Evolutionary conservation across 176 grass and related monocot species (phyloP), one percentile per base, ranked within the genome.

Genomic region (Thinopyrum elongatum): DNA sequence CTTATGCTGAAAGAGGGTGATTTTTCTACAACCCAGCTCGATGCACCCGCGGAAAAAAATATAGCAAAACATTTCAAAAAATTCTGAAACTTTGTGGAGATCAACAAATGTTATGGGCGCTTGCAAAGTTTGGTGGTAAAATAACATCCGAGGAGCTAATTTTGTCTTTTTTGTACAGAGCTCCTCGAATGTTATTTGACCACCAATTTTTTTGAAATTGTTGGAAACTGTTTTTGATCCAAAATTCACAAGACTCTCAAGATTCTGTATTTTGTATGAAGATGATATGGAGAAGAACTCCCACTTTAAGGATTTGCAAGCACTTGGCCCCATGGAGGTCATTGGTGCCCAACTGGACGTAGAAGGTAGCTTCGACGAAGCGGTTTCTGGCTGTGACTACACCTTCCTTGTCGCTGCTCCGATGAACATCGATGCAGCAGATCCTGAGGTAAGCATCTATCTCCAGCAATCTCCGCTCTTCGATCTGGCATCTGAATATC

Each of bases 331-430:
- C 65, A 17, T 86, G 28, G 51, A 65, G 75, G 25, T 86, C 62
- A n/a, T 39, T 33, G 15, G 66, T 1, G 76, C 76, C 21, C 16
- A 86, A 21, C 31, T 89, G 8, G 8, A 65, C 4, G 77, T 76
- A 0, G 78, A 89, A 46, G 82, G 88, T n/a, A 85, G 88, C 77
- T 90, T 77, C 63, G 88, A 85, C 22, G 25, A 63, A 0, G 67
- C 84, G 1, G 79, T 86, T 9, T 26, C 61, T 1, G 83, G 88
- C 35, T 90, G 75, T 27, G 26, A 59, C 1, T 84, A 84, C 29
- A 55, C 51, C 25, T 90, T 90, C 78, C 88, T 86, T 65, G 69
- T 89, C 53, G 87, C 76, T 0, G 79, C 88, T 23, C 88, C 88
- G 2, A 33, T 90, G 88, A 70, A 90, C 23, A 1, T 86, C 0